Conservation (phyloP, 2,329 filamentous ascomycete species). For the Aspergillus tamarii region DNA sequence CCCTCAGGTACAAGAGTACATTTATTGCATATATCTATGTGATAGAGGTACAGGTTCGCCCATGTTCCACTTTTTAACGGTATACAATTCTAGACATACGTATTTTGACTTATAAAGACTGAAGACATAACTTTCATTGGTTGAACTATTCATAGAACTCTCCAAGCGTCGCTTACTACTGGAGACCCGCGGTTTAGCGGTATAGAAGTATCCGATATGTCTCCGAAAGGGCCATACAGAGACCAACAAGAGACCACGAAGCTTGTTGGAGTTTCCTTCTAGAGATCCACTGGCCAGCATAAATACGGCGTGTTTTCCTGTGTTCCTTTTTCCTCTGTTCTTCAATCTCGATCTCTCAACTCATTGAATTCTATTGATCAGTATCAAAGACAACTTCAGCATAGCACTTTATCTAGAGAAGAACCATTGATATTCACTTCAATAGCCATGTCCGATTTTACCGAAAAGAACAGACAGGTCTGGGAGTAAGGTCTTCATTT, state of each 20-base stretch:
- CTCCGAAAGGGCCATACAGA: conserved; percentile 25
- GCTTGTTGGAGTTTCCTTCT: neutral
- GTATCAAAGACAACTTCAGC: neutral
- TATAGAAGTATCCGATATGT: conserved; percentile 36
- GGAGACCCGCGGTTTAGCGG: neutral
- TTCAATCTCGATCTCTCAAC: neutral
- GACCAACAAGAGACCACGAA: neutral
- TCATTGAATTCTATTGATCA: neutral
- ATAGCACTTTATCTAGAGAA: neutral
- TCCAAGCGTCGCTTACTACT: neutral
- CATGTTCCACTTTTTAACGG: neutral
- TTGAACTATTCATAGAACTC: neutral
- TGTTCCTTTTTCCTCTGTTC: neutral
- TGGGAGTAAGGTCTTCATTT: conserved; percentile 42
- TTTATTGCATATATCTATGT: neutral
- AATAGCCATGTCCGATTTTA: conserved; percentile 35
- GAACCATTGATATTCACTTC: neutral
- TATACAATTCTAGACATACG: neutral
- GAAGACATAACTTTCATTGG: neutral
- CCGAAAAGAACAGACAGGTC: conserved; percentile 42
- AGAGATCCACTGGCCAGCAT: neutral
- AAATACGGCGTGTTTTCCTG: conserved; percentile 9
- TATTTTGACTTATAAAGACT: neutral
- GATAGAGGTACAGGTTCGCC: neutral
- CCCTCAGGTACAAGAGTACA: neutral